Base-by-base conservation (phyloP, 2,329 filamentous ascomycete species). In the Plectosphaerella sp. region DNA sequence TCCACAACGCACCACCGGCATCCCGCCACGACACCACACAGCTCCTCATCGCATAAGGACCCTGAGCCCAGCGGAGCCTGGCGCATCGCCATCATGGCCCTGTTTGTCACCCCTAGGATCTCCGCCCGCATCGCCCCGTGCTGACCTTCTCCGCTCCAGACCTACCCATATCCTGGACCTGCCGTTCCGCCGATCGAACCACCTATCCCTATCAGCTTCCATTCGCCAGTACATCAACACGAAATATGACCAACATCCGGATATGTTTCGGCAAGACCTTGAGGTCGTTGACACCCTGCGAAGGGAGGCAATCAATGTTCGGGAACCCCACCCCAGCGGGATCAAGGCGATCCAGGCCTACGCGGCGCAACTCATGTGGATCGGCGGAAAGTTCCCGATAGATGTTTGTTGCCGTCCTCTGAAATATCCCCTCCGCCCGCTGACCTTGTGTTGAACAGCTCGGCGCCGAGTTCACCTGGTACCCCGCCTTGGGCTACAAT, bases 171-270 rank as follows among this genome's bases (percentile, higher is more conserved):
- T 89, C 57, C 80, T 96, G 52, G 84, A 86, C 66, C 78, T 96
- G 57, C 92, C 93, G 9, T 97, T 97, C 72, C 90, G 93, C 62
- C 89, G 87, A 66, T 93, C 91, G 49, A 84, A 88, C 58, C 80
- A 87, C 52, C 78, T 96, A 41, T 88, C 87, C 54, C 80, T 97
- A 56, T 88, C 89, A 51, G 78, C 83, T 55, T 88, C 91, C 48
- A 91, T 99, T 67, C 91, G 89, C 58, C 87, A 94, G 67, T 97
- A 99, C 75, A 97, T 99, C 64, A 96, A 91, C 56, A 87, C 84
- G 70, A 97, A 97, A 79, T 97, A 97, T 86, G 93, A 97, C 71
- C 94, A 99, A 68, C 93, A 96, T 67, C 93, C 94, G 35, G 91
- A 97, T 70, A 96, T 96, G 87, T 99, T 99, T 71, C 83, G 84